Evolutionary conservation across 2,329 filamentous ascomycete species (phyloP).

Genomic region (Sporothrix euskadiensis): DNA sequence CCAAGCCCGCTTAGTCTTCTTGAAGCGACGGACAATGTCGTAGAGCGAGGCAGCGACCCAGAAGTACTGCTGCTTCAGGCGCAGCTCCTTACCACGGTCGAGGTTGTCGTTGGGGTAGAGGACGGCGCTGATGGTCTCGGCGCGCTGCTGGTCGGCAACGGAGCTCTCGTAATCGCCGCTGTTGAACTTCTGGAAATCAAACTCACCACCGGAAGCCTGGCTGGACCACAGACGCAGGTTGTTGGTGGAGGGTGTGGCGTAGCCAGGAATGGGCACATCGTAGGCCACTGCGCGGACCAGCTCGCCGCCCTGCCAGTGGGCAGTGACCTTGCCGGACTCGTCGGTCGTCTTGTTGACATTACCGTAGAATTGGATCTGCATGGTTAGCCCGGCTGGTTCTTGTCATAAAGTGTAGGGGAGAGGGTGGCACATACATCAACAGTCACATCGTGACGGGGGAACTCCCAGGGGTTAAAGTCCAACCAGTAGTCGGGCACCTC

Average conservation of each 20-base stretch:
- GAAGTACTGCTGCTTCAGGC: slow-evolving; percentile 99
- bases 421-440: slow-evolving; percentile 64
- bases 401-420: too few species aligned
- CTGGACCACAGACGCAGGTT: slow-evolving; percentile 97
- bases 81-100: slow-evolving; percentile 92
- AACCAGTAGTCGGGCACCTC: slow-evolving; percentile 99
- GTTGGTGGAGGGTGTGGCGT: slow-evolving; percentile 86
- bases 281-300: slow-evolving; percentile 90
- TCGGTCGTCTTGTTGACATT: slow-evolving; percentile 74
- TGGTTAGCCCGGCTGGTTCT: background rate
- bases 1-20: slow-evolving; percentile 92
- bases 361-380: slow-evolving; percentile 86
- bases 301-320: slow-evolving; percentile 89
- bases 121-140: slow-evolving; percentile 98
- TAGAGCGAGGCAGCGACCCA: slow-evolving; percentile 97
- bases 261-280: slow-evolving; percentile 90
- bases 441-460: slow-evolving; percentile 89
- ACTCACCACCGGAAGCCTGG: slow-evolving; percentile 94
- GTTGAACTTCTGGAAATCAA: slow-evolving; percentile 99
- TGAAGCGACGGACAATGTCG: slow-evolving; percentile 96
- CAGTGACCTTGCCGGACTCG: slow-evolving; percentile 70
- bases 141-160: slow-evolving; percentile 94
- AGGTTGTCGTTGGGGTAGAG: slow-evolving; percentile 98
- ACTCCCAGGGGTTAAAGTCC: slow-evolving; percentile 99
- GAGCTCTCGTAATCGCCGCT: slow-evolving; percentile 96